Conservation (phyloP, 1,139 yeast species). For the Insectozyma bohioensis region DNA sequence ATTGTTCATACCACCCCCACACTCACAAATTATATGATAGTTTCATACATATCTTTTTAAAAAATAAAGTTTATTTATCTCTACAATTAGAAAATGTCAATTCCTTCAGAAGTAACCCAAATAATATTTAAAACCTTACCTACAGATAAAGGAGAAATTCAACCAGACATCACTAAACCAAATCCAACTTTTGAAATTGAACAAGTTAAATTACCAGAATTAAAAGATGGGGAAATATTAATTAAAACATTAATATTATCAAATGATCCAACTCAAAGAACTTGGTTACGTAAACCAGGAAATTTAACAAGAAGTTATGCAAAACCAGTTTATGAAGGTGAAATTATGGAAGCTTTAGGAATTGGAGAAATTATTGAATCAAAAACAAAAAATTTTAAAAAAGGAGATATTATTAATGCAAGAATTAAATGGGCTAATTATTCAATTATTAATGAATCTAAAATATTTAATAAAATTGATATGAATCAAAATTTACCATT, state of each 20-base stretch:
- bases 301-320: constrained; percentile 45
- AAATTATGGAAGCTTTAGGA: constrained; percentile 50
- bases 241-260: constrained; percentile 50
- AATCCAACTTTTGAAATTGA: constrained; percentile 23
- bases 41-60: no score
- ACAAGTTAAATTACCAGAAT: constrained; percentile 10
- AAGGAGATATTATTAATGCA: constrained; percentile 43
- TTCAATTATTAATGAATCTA: constrained; percentile 19
- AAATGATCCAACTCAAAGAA: constrained; percentile 66
- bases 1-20: no score
- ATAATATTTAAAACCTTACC: constrained; percentile 20
- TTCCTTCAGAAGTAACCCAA: constrained; percentile 13
- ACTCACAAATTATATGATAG: no score
- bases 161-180: constrained; percentile 16
- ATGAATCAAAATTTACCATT: constrained; percentile 22
- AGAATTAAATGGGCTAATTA: constrained; percentile 32
- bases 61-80: no score
- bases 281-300: constrained; percentile 53
- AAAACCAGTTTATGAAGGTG: constrained; percentile 47
- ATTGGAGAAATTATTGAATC: constrained; percentile 50
- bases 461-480: constrained; percentile 25
- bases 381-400: constrained; percentile 31
- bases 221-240: constrained; percentile 45
- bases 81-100: constrained; percentile 13
- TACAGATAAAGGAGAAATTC: constrained; percentile 12